These are phyloP conservation scores for Pyrus betulifolia DNA, from an alignment of 306 rosid genomes.

Conservation along the genomic window DNA sequence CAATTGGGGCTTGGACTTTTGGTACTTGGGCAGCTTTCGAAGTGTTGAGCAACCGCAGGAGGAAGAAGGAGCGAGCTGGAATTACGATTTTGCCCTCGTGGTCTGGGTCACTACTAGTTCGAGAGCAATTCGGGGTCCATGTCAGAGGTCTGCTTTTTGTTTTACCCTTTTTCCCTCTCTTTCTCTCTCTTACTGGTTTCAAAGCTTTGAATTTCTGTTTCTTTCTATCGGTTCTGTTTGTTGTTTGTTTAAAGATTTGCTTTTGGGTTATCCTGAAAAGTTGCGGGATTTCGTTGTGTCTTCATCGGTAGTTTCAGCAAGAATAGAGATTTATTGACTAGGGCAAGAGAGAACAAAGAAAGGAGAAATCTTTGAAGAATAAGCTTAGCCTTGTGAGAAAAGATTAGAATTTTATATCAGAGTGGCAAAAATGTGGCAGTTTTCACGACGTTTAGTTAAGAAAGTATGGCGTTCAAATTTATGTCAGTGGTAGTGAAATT, in stretches of 20 bases:
- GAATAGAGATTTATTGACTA: neutral
- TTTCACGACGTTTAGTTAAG: neutral
- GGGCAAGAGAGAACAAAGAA: neutral
- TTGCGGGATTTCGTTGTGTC: neutral
- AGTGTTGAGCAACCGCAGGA: neutral
- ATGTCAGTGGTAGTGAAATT: neutral
- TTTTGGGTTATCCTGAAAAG: neutral
- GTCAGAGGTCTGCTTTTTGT: slow-evolving; percentile 20
- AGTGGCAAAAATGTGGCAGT: neutral
- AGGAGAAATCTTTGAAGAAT: neutral
- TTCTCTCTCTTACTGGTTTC: neutral
- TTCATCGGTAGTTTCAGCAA: neutral
- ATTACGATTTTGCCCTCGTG: slow-evolving; percentile 16
- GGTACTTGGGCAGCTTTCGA: neutral
- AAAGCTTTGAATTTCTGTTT: neutral
- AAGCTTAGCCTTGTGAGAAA: neutral
- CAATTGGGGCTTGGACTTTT: neutral
- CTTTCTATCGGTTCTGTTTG: neutral
- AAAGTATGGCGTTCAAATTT: neutral
- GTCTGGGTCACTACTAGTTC: neutral
- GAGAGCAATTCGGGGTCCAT: slow-evolving; percentile 17
- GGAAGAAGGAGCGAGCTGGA: neutral
- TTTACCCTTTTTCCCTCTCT: neutral
- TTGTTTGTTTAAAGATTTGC: neutral
- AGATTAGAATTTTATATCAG: neutral